Conservation (phyloP, 179 eudicot genomes). For the Drosera spatulata region DNA sequence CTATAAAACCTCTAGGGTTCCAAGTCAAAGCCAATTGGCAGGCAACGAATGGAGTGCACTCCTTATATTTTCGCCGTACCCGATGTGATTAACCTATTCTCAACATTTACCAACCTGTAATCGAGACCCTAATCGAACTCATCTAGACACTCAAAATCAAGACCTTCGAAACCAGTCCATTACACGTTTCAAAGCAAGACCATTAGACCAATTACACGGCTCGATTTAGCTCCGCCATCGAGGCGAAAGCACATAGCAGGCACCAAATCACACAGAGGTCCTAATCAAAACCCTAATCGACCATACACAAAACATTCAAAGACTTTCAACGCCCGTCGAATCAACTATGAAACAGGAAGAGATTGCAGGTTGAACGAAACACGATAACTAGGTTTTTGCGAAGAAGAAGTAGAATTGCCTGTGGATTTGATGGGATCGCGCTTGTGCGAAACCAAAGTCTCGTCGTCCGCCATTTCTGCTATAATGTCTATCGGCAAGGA, state of each 20-base stretch:
- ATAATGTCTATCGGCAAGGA: too few relatives aligned
- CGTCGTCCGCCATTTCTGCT: too few relatives aligned
- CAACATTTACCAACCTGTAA: neutral
- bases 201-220: neutral
- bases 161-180: neutral
- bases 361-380: too few relatives aligned
- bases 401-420: too few relatives aligned
- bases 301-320: too few relatives aligned
- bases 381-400: too few relatives aligned
- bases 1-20: neutral
- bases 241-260: neutral
- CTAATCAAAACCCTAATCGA: neutral
- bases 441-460: too few relatives aligned
- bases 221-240: neutral
- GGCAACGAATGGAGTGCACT: neutral
- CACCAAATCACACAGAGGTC: neutral
- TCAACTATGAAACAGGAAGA: too few relatives aligned
- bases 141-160: neutral
- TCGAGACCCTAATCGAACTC: neutral
- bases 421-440: too few relatives aligned
- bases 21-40: neutral
- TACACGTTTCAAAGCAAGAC: neutral
- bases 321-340: too few relatives aligned
- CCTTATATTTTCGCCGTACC: neutral
- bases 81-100: neutral